Evolutionary conservation across 345 rosid genomes (phyloP).

Genomic region (Tarenaya hassleriana): DNA sequence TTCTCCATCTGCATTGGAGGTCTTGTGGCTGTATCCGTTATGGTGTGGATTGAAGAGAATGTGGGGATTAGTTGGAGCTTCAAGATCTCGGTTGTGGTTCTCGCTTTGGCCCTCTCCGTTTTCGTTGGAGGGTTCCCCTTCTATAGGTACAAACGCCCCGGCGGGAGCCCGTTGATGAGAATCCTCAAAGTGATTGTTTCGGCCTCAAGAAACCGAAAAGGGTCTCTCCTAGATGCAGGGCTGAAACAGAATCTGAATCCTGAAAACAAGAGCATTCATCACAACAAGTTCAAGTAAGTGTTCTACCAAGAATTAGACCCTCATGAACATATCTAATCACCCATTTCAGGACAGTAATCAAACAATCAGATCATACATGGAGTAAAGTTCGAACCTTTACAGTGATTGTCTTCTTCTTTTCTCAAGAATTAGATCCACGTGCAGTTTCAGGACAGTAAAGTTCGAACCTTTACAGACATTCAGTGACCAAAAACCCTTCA

Average conservation of each 20-base stretch:
- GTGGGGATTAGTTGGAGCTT: conserved; percentile 41
- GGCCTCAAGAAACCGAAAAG: conserved; percentile 15
- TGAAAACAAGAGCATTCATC: conserved; percentile 6
- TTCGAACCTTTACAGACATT: not conserved
- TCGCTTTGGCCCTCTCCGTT: conserved; percentile 30
- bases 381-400: too few relatives aligned
- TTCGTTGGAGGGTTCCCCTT: conserved; percentile 40
- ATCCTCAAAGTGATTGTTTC: conserved; percentile 35
- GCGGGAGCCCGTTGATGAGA: conserved; percentile 42
- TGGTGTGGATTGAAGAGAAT: conserved; percentile 50
- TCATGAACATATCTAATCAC: too few relatives aligned
- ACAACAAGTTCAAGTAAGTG: conserved; percentile 20
- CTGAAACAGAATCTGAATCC: conserved; percentile 13
- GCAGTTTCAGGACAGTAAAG: too few relatives aligned
- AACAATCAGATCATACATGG: too few relatives aligned
- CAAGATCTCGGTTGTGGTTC: conserved; percentile 19
- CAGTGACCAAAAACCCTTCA: not conserved
- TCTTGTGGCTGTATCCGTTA: conserved; percentile 32
- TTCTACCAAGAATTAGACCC: too few relatives aligned
- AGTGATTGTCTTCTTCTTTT: not conserved
- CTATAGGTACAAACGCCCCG: conserved; percentile 36
- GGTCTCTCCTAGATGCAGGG: conserved; percentile 8
- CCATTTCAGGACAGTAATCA: too few relatives aligned
- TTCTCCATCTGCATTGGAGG: conserved; percentile 45
- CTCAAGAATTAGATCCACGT: not conserved